phyloP scores from a whole-genome alignment of 768 basidiomycete genomes.

The Leccinum aurantiacum region DNA sequence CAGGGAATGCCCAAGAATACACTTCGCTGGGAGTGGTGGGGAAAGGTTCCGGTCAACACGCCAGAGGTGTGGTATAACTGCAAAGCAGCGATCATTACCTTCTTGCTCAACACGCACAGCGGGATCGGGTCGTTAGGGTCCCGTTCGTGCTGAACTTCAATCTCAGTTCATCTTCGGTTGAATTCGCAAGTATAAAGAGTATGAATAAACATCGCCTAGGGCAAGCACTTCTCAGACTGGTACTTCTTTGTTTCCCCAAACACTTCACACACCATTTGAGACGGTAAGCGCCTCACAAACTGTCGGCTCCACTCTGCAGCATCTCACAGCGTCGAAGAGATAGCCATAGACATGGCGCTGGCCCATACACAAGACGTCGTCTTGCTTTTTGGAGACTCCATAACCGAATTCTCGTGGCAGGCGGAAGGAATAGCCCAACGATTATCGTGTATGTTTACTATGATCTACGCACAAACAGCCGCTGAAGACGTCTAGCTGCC shows the following conservation, averaged over 20 bases:
- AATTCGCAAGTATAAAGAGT: background rate
- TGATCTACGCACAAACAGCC: background rate
- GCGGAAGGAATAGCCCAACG: slow-evolving; percentile 63
- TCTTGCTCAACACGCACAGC: slow-evolving; percentile 73
- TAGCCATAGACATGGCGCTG: slow-evolving; percentile 46
- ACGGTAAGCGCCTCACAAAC: background rate
- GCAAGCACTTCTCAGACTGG: background rate
- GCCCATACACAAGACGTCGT: slow-evolving; percentile 58
- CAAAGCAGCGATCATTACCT: slow-evolving; percentile 73
- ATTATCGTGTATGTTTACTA: slow-evolving; percentile 43
- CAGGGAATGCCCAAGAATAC: slow-evolving; percentile 80
- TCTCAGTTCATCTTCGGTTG: background rate
- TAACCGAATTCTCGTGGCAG: slow-evolving; percentile 70
- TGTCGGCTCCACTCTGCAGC: background rate
- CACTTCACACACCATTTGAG: background rate
- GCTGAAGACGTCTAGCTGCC: slow-evolving; percentile 45
- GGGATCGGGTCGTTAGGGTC: slow-evolving; percentile 38
- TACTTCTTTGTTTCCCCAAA: background rate
- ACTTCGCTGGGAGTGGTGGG: slow-evolving; percentile 94
- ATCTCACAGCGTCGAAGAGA: background rate
- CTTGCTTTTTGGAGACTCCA: slow-evolving; percentile 80
- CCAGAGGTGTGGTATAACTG: slow-evolving; percentile 82
- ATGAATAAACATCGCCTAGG: background rate
- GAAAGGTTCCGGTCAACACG: slow-evolving; percentile 83
- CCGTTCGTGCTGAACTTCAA: background rate